Evolutionary conservation across 1,284 basidiomycete species (phyloP), one percentile per base, ranked within the genome.

Genomic region (Apiotrichum siamense): DNA sequence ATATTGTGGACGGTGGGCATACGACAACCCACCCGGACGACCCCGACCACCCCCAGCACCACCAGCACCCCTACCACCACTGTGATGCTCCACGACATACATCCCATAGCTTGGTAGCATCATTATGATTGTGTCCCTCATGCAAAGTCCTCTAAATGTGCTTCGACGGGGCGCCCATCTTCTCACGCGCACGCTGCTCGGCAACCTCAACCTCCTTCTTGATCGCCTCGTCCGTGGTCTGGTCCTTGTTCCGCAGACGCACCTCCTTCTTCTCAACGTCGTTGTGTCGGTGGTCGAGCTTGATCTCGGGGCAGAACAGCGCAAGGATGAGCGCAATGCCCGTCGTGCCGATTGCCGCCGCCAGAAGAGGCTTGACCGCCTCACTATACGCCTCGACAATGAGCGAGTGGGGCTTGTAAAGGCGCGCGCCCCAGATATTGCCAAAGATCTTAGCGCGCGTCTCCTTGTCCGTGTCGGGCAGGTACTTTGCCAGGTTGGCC

Each of bases 231-330:
- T 56, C 54, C 7, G 50, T 39, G 21, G 35, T 44, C 15, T 53
- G 46, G 40, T 63, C 61, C 31, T 55, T 51, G 44, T 58, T 50
- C 18, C 51, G 50, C 38, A 69, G 44, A 25, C 49, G 50, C 45
- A 66, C 57, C 55, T 64, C 62, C 49, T 59, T 46, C 26, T 59
- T 50, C 47, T 64, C 62, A 36, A 66, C 50, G 24, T 49, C 53
- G 52, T 69, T 69, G 53, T 69, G 67, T 4, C 44, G 38, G 17
- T 61, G 49, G 25, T 56, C 62, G n/a, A 70, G 59, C 52, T 60
- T 55, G 41, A 57, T 67, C 55, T 70, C 61, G 39, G 37, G 57
- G 27, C 58, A 54, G 37, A 60, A 56, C 47, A 57, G 44, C 32
- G 54, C 62, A 15, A 55, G 59, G 45, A 63, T 48, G 39, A 70